These are phyloP conservation scores for Pichia cactophila DNA, from an alignment of 1,139 yeast species.

Conservation along the genomic window DNA sequence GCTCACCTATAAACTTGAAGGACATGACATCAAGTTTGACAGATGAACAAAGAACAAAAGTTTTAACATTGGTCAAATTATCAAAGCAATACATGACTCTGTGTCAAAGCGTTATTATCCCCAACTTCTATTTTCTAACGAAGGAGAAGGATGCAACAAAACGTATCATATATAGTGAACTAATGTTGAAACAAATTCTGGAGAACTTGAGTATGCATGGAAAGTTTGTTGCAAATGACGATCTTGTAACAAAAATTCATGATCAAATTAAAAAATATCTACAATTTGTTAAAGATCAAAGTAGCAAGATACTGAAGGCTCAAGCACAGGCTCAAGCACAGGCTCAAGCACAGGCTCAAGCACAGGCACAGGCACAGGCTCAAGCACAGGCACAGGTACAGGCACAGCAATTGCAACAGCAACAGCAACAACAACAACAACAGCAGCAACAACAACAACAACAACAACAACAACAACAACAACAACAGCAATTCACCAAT, in stretches of 20 bases:
- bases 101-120: slow-evolving; percentile 62
- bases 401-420: slow-evolving; percentile 10
- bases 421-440: slow-evolving; percentile 23
- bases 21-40: slow-evolving; percentile 57
- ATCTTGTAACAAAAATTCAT: slow-evolving; percentile 60
- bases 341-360: slow-evolving; percentile 20
- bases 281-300: slow-evolving; percentile 57
- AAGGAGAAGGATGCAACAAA: slow-evolving; percentile 69
- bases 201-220: slow-evolving; percentile 61
- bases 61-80: slow-evolving; percentile 49
- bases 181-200: slow-evolving; percentile 68
- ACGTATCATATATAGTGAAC: slow-evolving; percentile 68
- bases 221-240: slow-evolving; percentile 58
- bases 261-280: slow-evolving; percentile 69
- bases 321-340: slow-evolving; percentile 24
- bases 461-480: background rate
- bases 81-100: slow-evolving; percentile 59
- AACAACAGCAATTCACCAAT: background rate
- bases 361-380: background rate
- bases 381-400: background rate
- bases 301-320: slow-evolving; percentile 29
- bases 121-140: slow-evolving; percentile 68
- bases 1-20: slow-evolving; percentile 56
- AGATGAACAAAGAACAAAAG: slow-evolving; percentile 56
- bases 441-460: slow-evolving; percentile 24